phyloP scores from a whole-genome alignment of 495 filamentous ascomycete species.

The Aspergillus steynii region DNA sequence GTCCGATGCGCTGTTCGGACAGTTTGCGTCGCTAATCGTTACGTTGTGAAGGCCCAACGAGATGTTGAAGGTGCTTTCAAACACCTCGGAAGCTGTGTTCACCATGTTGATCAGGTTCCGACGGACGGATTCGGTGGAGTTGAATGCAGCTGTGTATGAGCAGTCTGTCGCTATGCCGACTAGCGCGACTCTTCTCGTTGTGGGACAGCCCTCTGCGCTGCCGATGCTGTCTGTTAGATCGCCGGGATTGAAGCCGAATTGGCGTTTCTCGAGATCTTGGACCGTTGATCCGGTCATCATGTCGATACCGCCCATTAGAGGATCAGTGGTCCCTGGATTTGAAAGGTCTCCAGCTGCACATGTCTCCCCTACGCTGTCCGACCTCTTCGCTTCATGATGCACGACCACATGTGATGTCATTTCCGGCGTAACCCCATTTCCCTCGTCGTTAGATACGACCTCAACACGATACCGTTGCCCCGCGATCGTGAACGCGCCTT shows the following conservation, averaged over 20 bases:
- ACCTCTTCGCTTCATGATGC: constrained; percentile 44
- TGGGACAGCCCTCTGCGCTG: constrained; percentile 72
- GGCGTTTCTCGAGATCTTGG: constrained; percentile 67
- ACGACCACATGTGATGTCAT: constrained; percentile 44
- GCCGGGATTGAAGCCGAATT: constrained; percentile 1
- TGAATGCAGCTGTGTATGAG: constrained; percentile 70
- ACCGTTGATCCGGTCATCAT: neutral
- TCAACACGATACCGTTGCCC: constrained; percentile 67
- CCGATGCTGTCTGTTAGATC: constrained; percentile 60
- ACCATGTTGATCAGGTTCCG: constrained; percentile 73
- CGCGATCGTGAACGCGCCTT: constrained; percentile 74
- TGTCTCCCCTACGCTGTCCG: neutral
- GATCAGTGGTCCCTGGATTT: neutral
- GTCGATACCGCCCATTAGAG: neutral
- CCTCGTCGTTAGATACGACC: neutral
- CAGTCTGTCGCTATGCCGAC: constrained; percentile 93
- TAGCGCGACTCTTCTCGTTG: constrained; percentile 73
- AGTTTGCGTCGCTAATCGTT: constrained; percentile 64
- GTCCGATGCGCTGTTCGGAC: constrained; percentile 60
- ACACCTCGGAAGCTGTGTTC: constrained; percentile 77
- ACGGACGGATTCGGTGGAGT: constrained; percentile 54
- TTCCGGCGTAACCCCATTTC: constrained; percentile 34
- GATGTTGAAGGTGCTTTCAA: constrained; percentile 86
- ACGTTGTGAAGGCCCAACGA: constrained; percentile 79
- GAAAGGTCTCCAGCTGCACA: neutral